Conservation (phyloP, 2,329 filamentous ascomycete genomes). For the Teratosphaeria destructans region DNA sequence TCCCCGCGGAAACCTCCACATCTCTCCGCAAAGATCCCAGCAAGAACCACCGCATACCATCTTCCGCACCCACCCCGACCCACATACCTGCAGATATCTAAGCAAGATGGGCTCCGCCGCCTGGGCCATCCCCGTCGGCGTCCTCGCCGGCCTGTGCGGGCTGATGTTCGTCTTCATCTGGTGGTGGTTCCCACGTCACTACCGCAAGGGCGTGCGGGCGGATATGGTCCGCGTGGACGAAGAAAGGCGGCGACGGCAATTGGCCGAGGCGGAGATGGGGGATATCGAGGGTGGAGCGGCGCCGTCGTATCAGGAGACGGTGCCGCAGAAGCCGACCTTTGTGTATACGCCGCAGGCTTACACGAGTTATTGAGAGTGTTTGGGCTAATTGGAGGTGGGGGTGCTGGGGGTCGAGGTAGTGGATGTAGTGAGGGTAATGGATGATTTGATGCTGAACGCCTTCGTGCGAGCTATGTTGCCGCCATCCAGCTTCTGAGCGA, state of each 20-base stretch:
- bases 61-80: not conserved
- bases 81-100: not conserved
- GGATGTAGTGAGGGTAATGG: too few relatives aligned
- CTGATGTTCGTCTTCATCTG: conserved; percentile 16
- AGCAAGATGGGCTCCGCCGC: not conserved
- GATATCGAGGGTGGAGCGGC: not conserved
- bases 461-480: too few relatives aligned
- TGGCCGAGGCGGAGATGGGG: not conserved
- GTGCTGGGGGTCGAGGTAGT: too few relatives aligned
- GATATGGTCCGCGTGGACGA: conserved; percentile 11
- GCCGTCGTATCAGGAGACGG: not conserved
- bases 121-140: conserved; percentile 16
- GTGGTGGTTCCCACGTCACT: conserved; percentile 21
- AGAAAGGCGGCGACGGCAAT: conserved; percentile 1
- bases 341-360: conserved; percentile 6
- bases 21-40: not conserved
- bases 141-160: conserved; percentile 15
- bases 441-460: too few relatives aligned
- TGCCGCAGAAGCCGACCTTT: conserved; percentile 1
- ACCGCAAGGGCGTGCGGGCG: conserved; percentile 11
- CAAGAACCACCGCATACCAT: not conserved
- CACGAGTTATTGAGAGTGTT: not conserved
- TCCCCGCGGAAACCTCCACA: not conserved
- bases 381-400: not conserved
- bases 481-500: too few relatives aligned